Percentiles rank a stretch among this genome's conserved stretches.
Conservation (phyloP, 441 rosid genomes). For the Aquilaria agallochum region DNA sequence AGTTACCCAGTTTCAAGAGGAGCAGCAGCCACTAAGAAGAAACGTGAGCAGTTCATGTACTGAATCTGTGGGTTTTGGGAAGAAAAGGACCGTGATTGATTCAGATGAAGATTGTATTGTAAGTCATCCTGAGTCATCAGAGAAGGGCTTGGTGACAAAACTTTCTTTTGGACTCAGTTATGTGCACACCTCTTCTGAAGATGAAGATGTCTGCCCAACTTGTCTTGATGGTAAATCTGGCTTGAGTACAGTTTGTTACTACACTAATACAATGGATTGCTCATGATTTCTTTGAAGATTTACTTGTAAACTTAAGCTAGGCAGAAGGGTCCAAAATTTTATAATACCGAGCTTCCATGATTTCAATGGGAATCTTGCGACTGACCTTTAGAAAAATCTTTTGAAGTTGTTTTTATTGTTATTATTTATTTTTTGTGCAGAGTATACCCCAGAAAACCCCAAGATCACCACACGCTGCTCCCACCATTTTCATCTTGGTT, state of each 20-base stretch:
- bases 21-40: constrained; percentile 57
- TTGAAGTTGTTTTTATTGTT: no score
- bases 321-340: background rate
- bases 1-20: constrained; percentile 49
- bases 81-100: constrained; percentile 48
- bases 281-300: no score
- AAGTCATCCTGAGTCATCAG: constrained; percentile 42
- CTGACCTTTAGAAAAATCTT: no score
- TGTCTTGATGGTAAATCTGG: constrained; percentile 78
- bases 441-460: constrained; percentile 82
- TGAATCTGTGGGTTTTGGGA: constrained; percentile 46
- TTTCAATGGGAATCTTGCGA: no score
- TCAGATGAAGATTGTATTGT: constrained; percentile 44
- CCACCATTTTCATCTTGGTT: constrained; percentile 93
- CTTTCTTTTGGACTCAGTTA: constrained; percentile 23
- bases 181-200: constrained; percentile 49
- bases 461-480: constrained; percentile 69
- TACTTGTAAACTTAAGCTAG: background rate
- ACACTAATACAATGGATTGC: no score
- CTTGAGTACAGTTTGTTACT: background rate
- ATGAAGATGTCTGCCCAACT: constrained; percentile 88
- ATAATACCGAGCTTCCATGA: no score
- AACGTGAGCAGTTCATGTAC: constrained; percentile 45
- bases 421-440: constrained; percentile 35
- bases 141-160: constrained; percentile 30